Evolutionary conservation across 106 monocot species (phyloP).

Genomic region (Platanthera guangdongensis): DNA sequence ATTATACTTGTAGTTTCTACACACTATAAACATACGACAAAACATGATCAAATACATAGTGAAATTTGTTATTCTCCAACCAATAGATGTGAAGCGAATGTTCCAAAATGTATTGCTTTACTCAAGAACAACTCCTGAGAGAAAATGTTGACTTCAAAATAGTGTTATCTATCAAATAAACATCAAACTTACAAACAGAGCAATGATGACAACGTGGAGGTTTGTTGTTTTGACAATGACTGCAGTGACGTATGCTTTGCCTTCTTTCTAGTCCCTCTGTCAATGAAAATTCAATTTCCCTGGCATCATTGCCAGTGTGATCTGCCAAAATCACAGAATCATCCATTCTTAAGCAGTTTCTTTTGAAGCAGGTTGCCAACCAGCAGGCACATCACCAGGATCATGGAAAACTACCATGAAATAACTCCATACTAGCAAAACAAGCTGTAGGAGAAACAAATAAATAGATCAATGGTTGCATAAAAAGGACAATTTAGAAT

Average conservation of each 20-base stretch:
- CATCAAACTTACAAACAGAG: constrained; percentile 64
- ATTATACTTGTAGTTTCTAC: too few species aligned
- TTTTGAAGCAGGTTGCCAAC: constrained; percentile 55
- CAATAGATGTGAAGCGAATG: too few species aligned
- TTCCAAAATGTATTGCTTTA: background rate
- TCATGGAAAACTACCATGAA: constrained; percentile 71
- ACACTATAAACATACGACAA: too few species aligned
- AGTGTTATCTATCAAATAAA: background rate
- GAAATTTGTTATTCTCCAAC: too few species aligned
- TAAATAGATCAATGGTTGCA: background rate
- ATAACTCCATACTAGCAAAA: constrained; percentile 82
- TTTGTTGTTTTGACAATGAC: constrained; percentile 64
- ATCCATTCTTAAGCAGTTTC: constrained; percentile 19
- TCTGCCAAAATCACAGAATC: constrained; percentile 21
- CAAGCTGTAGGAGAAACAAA: constrained; percentile 54
- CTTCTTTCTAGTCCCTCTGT: constrained; percentile 31
- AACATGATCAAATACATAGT: too few species aligned
- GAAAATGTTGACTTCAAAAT: background rate
- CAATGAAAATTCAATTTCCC: constrained; percentile 17
- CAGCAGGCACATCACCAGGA: constrained; percentile 71
- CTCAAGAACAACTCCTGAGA: background rate
- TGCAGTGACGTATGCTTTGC: constrained; percentile 44
- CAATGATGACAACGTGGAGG: constrained; percentile 96
- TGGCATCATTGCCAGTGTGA: constrained; percentile 22
- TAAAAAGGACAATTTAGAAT: background rate